Evolutionary conservation across 176 grass and related monocot genomes (phyloP).

Genomic region (Secale cereale): DNA sequence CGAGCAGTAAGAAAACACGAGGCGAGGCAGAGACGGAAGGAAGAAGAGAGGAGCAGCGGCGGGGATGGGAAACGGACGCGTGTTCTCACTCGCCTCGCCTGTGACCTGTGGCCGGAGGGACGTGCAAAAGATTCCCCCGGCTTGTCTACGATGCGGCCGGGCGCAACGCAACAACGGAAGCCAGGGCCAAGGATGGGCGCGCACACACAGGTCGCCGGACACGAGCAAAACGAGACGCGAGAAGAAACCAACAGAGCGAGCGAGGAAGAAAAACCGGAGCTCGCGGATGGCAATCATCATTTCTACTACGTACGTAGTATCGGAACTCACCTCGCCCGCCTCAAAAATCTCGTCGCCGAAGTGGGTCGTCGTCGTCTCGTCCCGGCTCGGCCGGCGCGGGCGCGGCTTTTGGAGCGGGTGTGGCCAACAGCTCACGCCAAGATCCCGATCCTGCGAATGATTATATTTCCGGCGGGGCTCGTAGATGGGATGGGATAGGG

Average conservation of each 20-base stretch:
- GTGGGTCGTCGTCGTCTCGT: not conserved
- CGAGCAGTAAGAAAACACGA: not conserved
- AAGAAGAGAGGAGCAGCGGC: not conserved
- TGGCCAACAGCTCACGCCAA: conserved; percentile 28
- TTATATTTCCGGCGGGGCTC: conserved; percentile 3
- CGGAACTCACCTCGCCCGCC: conserved; percentile 18
- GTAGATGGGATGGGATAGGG: not conserved
- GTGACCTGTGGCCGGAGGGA: too few relatives aligned
- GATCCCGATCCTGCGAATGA: conserved; percentile 39
- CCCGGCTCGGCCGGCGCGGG: not conserved
- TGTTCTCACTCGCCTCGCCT: conserved; percentile 2
- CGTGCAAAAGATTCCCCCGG: conserved; percentile 16
- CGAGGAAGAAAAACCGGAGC: not conserved
- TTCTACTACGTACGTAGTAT: too few relatives aligned
- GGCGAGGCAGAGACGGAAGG: not conserved
- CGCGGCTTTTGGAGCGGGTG: conserved; percentile 37
- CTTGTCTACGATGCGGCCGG: conserved; percentile 5
- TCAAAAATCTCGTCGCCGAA: not conserved
- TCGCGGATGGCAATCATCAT: not conserved
- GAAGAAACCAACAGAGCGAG: not conserved
- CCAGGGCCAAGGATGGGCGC: not conserved
- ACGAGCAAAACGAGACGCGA: conserved; percentile 29
- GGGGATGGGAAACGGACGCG: not conserved
- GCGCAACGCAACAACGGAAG: conserved; percentile 29
- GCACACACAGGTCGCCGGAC: not conserved